These are phyloP conservation scores for Hericium coralloides DNA, from an alignment of 768 basidiomycete species.

Conservation along the genomic window DNA sequence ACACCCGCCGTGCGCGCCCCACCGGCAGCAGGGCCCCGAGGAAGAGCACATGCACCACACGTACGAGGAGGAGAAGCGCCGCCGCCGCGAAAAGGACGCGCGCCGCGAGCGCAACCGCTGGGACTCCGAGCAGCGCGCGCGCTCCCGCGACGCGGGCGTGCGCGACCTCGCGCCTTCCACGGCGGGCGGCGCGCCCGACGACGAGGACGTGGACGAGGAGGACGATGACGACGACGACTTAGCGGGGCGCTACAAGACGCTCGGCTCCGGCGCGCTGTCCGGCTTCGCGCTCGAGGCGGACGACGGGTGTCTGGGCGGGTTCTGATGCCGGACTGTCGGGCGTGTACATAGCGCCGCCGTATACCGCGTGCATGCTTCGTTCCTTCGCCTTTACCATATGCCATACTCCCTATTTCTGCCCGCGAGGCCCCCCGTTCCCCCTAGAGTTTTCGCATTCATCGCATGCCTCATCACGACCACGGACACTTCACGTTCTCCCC, in stretches of 20 bases:
- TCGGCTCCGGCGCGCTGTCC: constrained; percentile 5
- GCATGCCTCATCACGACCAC: no score
- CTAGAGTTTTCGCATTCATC: no score
- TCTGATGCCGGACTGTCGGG: no score
- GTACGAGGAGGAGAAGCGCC: constrained; percentile 14
- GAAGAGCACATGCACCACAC: constrained; percentile 7
- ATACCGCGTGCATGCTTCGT: neutral
- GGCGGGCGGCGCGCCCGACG: neutral
- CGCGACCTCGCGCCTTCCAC: constrained; percentile 1
- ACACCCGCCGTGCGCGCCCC: constrained; percentile 8
- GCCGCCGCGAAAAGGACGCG: constrained; percentile 11
- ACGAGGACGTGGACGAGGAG: constrained; percentile 9
- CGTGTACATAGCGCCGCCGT: neutral
- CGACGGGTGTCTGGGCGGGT: constrained; percentile 15
- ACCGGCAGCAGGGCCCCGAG: constrained; percentile 2
- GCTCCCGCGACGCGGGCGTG: neutral
- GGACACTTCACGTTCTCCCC: no score
- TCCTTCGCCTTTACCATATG: no score
- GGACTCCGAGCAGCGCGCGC: constrained; percentile 1
- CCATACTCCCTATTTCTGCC: no score
- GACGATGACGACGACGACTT: constrained; percentile 10
- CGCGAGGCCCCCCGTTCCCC: no score
- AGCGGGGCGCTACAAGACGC: constrained; percentile 10
- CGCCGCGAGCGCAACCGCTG: constrained; percentile 10
- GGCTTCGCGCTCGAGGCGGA: constrained; percentile 12